Percentiles rank a stretch among this genome's conserved stretches.
Evolutionary conservation across 345 rosid genomes (phyloP).

Genomic region (Gossypium stocksii): DNA sequence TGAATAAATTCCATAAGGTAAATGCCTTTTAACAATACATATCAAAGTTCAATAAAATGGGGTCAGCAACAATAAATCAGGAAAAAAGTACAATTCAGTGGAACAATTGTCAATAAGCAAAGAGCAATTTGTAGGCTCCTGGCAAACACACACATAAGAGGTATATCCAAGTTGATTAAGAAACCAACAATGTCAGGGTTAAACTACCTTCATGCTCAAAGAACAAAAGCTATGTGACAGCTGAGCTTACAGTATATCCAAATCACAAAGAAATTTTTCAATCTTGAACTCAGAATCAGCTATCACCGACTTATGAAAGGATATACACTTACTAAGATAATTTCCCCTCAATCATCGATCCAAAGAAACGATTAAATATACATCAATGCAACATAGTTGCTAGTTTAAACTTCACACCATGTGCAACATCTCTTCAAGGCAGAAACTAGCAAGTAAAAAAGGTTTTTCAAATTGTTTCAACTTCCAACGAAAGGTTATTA

Average conservation of each 20-base stretch:
- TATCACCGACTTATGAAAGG: neutral
- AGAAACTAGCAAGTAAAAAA: neutral
- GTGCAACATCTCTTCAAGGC: constrained; percentile 9
- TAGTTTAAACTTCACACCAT: neutral
- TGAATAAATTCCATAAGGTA: neutral
- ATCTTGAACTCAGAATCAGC: constrained; percentile 9
- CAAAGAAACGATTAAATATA: neutral
- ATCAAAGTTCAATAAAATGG: neutral
- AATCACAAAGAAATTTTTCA: neutral
- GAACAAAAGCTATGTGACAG: neutral
- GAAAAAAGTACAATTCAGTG: neutral
- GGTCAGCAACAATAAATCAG: neutral
- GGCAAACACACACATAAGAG: constrained; percentile 3
- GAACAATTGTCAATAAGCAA: neutral
- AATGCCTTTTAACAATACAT: neutral
- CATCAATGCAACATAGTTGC: neutral
- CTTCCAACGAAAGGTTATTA: neutral
- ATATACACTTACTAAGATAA: constrained; percentile 2
- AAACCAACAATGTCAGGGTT: neutral
- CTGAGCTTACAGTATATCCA: neutral
- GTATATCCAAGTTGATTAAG: constrained; percentile 3
- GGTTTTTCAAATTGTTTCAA: neutral
- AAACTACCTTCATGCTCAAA: neutral
- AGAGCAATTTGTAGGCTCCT: neutral
- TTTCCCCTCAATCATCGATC: neutral